These are phyloP conservation scores for Scheffersomyces stipitis DNA, from an alignment of 805 yeast species.

Conservation along the genomic window DNA sequence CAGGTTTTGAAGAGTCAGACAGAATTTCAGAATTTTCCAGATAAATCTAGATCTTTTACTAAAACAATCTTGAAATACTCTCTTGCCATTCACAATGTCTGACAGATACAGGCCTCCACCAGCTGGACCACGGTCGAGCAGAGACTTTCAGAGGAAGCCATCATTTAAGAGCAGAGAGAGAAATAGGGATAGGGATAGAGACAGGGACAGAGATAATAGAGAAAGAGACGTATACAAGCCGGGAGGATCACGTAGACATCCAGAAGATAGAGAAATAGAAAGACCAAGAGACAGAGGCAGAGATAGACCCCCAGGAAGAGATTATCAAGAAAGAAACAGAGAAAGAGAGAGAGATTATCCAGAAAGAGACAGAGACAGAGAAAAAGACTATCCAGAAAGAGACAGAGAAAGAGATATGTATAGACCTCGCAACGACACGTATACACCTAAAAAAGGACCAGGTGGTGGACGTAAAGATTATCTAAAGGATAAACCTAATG, in stretches of 20 bases:
- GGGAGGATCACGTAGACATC: background rate
- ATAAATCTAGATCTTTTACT: too few relatives aligned
- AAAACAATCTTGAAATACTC: too few relatives aligned
- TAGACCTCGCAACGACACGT: slow-evolving; percentile 12
- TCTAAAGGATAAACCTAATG: too few relatives aligned
- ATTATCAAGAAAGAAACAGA: background rate
- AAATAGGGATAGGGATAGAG: slow-evolving; percentile 4
- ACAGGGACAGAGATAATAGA: slow-evolving; percentile 1
- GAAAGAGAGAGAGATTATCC: background rate
- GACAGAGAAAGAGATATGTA: background rate
- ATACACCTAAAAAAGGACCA: slow-evolving; percentile 5
- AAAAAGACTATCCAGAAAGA: background rate
- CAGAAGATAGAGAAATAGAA: background rate
- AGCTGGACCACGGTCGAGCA: slow-evolving; percentile 26
- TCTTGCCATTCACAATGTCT: slow-evolving; percentile 29
- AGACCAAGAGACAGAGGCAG: slow-evolving; percentile 1
- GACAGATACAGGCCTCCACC: slow-evolving; percentile 35
- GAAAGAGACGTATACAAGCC: slow-evolving; percentile 1
- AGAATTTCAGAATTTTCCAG: too few relatives aligned
- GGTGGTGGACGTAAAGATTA: too few relatives aligned
- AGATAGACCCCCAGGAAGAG: too few relatives aligned
- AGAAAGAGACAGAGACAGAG: slow-evolving; percentile 1
- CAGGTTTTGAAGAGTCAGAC: too few relatives aligned
- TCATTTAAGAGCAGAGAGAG: slow-evolving; percentile 9
- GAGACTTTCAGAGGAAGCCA: too few relatives aligned